These are phyloP conservation scores for Pulveroboletus ravenelii DNA, from an alignment of 768 basidiomycete genomes.

Conservation along the genomic window DNA sequence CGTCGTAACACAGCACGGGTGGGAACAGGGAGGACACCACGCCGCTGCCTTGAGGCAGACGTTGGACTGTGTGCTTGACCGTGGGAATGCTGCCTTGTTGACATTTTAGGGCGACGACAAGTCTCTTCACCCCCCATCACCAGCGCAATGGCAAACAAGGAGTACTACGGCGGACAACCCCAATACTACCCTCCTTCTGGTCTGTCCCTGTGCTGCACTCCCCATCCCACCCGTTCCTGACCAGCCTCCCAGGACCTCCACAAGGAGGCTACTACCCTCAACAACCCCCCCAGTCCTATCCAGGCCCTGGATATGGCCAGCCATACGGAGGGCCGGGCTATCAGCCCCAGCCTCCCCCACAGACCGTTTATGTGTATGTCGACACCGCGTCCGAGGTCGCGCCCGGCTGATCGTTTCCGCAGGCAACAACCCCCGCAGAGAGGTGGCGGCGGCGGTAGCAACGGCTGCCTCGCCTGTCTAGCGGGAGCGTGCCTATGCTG, in stretches of 20 bases:
- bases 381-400: not conserved
- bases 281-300: constrained; percentile 70
- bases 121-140: constrained; percentile 15
- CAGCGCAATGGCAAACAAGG: constrained; percentile 62
- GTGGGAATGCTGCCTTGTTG: constrained; percentile 20
- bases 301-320: constrained; percentile 42
- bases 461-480: constrained; percentile 43
- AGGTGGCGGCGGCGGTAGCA: constrained; percentile 33
- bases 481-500: constrained; percentile 46
- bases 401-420: constrained; percentile 2
- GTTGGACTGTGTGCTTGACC: not conserved
- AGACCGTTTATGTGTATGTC: constrained; percentile 77
- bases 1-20: constrained; percentile 5
- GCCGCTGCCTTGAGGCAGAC: constrained; percentile 3
- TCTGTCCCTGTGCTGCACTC: constrained; percentile 12
- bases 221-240: constrained; percentile 1
- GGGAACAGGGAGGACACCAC: constrained; percentile 6
- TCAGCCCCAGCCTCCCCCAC: constrained; percentile 67
- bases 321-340: constrained; percentile 31
- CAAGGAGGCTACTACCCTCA: constrained; percentile 71
- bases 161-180: constrained; percentile 58
- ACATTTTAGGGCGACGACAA: constrained; percentile 26
- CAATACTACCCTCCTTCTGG: constrained; percentile 58
- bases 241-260: constrained; percentile 46
- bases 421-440: constrained; percentile 41